phyloP scores from a whole-genome alignment of 2,329 filamentous ascomycete genomes.

The Hypoxylon sp. region DNA sequence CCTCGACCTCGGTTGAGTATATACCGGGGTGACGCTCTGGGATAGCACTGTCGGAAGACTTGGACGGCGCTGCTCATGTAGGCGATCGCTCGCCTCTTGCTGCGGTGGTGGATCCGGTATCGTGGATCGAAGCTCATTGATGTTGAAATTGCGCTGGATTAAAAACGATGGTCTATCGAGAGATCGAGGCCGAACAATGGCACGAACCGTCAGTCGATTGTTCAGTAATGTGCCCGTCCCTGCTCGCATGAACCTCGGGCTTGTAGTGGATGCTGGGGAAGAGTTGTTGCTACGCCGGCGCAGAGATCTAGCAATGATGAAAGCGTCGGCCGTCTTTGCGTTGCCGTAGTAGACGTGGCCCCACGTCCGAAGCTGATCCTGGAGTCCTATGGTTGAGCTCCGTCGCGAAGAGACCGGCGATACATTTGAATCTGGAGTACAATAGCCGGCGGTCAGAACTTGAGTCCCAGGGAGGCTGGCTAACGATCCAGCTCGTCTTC shows the following conservation, averaged over 20 bases:
- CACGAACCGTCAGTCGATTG: conserved; percentile 59
- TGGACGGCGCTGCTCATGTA: conserved; percentile 7
- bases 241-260: background rate
- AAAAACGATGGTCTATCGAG: conserved; percentile 62
- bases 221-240: background rate
- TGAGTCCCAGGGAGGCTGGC: conserved; percentile 1
- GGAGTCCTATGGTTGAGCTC: conserved; percentile 45
- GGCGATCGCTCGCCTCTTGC: background rate
- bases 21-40: conserved; percentile 6
- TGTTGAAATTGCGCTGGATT: conserved; percentile 66
- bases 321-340: conserved; percentile 61
- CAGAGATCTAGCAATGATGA: conserved; percentile 61
- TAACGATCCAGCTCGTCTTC: conserved; percentile 10
- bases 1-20: conserved; percentile 37
- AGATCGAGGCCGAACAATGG: conserved; percentile 60
- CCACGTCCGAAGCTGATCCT: conserved; percentile 59
- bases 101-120: conserved; percentile 56
- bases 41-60: conserved; percentile 1
- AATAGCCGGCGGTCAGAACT: conserved; percentile 16
- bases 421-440: background rate
- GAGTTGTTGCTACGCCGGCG: conserved; percentile 54
- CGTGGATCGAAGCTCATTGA: conserved; percentile 63
- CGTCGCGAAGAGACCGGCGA: conserved; percentile 38
- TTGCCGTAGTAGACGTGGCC: conserved; percentile 61
- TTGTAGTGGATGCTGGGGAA: conserved; percentile 6